Evolutionary conservation across 306 rosid genomes (phyloP).

Genomic region (Citrullus amarus): DNA sequence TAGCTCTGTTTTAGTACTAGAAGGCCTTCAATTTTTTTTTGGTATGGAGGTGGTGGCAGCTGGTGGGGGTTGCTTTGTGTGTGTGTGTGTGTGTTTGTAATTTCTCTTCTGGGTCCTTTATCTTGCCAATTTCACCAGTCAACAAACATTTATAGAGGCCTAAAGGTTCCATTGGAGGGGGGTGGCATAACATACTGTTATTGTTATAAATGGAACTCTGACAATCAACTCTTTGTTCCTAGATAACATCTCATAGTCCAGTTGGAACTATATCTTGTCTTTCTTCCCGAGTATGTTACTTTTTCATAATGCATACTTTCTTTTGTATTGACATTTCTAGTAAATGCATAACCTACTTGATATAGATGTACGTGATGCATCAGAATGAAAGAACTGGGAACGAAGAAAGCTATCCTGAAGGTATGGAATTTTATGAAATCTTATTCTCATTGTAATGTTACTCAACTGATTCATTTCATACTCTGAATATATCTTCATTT

Average conservation of each 20-base stretch:
- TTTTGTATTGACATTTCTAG: neutral
- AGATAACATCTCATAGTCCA: neutral
- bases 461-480: neutral
- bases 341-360: conserved; percentile 2
- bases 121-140: neutral
- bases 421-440: conserved; percentile 24
- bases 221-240: neutral
- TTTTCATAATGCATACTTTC: neutral
- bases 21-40: neutral
- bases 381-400: conserved; percentile 26
- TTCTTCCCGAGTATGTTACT: neutral
- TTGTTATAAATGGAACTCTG: neutral
- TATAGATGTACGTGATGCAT: conserved; percentile 28
- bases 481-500: neutral
- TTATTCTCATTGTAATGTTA: neutral
- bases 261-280: neutral
- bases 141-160: neutral
- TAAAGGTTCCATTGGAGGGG: neutral
- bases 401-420: conserved; percentile 37
- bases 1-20: neutral
- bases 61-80: neutral
- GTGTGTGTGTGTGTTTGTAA: too few species aligned
- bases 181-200: neutral
- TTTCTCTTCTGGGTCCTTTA: neutral
- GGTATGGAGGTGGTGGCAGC: neutral